A percentile compares a stretch with the other conserved stretches of the same genome.
Evolutionary conservation across 1,284 basidiomycete genomes (phyloP).

Genomic region (Heterobasidion parviporum): DNA sequence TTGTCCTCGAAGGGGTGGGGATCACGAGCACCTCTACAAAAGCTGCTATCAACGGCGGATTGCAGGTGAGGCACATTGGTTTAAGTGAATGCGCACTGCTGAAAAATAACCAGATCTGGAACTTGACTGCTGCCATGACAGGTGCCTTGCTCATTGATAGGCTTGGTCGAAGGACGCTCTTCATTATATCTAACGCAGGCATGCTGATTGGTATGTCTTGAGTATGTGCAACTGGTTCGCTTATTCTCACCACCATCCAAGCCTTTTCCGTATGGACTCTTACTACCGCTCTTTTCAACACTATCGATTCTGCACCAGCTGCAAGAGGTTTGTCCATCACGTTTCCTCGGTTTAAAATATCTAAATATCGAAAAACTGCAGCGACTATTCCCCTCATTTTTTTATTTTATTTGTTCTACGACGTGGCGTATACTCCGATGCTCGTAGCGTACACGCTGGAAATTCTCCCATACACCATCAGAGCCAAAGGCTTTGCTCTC

Average conservation of each 20-base stretch:
- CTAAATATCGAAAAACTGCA: slow-evolving; percentile 11
- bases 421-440: slow-evolving; percentile 59
- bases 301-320: slow-evolving; percentile 34
- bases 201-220: slow-evolving; percentile 47
- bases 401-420: slow-evolving; percentile 61
- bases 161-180: slow-evolving; percentile 53
- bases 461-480: slow-evolving; percentile 59
- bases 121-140: slow-evolving; percentile 41
- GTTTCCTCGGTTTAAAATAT: not conserved
- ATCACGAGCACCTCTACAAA: slow-evolving; percentile 43
- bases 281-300: slow-evolving; percentile 50
- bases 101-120: slow-evolving; percentile 34
- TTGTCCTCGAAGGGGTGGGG: slow-evolving; percentile 54
- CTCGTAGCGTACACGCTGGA: slow-evolving; percentile 59
- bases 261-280: slow-evolving; percentile 54
- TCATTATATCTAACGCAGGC: slow-evolving; percentile 54
- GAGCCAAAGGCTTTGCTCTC: slow-evolving; percentile 60
- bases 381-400: slow-evolving; percentile 69
- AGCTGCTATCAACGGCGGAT: slow-evolving; percentile 52
- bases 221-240: not conserved
- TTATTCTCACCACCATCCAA: slow-evolving; percentile 13
- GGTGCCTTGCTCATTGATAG: slow-evolving; percentile 54
- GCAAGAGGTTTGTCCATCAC: slow-evolving; percentile 35
- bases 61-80: slow-evolving; percentile 33
- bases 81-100: not conserved